Evolutionary conservation across 768 basidiomycete genomes (phyloP).

Genomic region (Russula abietina): DNA sequence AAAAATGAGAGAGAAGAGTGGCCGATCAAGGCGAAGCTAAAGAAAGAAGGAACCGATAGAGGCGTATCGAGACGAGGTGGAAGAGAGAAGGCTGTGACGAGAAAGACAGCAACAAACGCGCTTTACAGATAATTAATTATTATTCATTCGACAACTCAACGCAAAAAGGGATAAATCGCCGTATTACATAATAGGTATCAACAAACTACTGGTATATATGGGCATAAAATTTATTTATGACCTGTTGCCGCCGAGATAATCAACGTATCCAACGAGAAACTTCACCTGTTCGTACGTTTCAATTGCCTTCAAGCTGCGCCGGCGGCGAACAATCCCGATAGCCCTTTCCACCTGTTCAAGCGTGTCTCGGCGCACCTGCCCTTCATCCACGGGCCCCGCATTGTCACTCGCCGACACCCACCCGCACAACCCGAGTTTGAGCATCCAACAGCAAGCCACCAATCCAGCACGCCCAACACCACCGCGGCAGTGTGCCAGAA

Average conservation of each 20-base stretch:
- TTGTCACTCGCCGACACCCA: conserved; percentile 40
- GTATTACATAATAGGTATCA: conserved; percentile 11
- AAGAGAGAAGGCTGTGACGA: not conserved
- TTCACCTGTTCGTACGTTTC: conserved; percentile 92
- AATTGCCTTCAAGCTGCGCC: conserved; percentile 84
- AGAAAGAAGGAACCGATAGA: conserved; percentile 3
- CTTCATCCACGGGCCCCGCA: conserved; percentile 1
- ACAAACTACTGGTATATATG: not conserved
- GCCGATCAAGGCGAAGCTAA: conserved; percentile 21
- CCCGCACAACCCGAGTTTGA: conserved; percentile 86
- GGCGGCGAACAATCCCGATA: conserved; percentile 63
- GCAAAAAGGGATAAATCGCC: no score
- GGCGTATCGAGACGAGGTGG: not conserved
- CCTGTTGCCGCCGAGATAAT: conserved; percentile 41
- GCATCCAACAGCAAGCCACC: conserved; percentile 86
- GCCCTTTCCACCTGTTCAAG: conserved; percentile 65
- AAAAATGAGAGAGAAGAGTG: conserved; percentile 10
- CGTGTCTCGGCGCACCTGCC: conserved; percentile 39
- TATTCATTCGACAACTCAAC: not conserved
- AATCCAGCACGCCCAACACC: conserved; percentile 92
- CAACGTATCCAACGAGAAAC: conserved; percentile 73
- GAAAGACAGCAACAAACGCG: not conserved
- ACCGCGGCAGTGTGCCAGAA: conserved; percentile 88
- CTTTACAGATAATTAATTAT: not conserved
- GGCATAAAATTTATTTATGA: not conserved